Evolutionary conservation across 495 filamentous ascomycete species (phyloP).

Genomic region (Xylaria flabelliformis): DNA sequence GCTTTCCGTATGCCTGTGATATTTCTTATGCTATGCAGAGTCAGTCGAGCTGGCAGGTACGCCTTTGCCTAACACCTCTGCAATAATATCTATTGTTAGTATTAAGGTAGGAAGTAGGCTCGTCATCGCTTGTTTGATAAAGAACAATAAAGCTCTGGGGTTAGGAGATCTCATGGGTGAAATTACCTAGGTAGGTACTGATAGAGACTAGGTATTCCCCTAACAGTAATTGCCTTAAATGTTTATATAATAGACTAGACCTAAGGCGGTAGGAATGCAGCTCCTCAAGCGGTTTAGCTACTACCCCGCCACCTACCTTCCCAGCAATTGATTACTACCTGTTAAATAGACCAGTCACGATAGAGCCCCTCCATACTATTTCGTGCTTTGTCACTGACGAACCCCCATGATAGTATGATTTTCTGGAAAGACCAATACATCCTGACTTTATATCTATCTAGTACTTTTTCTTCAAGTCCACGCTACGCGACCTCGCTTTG

Average conservation of each 20-base stretch:
- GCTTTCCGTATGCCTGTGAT: not conserved
- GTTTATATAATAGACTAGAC: not conserved
- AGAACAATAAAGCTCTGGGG: not conserved
- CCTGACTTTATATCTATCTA: not conserved
- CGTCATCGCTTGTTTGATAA: not conserved
- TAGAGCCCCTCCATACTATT: not conserved
- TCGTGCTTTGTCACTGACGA: constrained; percentile 1
- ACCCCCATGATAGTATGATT: not conserved
- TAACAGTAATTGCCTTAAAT: no score
- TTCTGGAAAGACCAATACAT: not conserved
- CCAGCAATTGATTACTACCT: not conserved
- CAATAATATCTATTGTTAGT: not conserved
- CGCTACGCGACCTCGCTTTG: not conserved
- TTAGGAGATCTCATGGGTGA: not conserved
- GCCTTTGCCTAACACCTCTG: not conserved
- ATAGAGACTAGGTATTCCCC: no score
- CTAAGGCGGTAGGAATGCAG: not conserved
- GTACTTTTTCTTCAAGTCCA: not conserved
- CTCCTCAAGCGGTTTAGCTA: not conserved
- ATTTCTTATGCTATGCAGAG: not conserved
- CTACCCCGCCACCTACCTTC: not conserved
- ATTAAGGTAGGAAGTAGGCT: not conserved
- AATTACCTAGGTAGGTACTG: no score
- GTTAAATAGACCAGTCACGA: not conserved
- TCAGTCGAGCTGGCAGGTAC: not conserved